Evolutionary conservation across 140 eudicot genomes (phyloP).

Genomic region (Oenanthe javanica): DNA sequence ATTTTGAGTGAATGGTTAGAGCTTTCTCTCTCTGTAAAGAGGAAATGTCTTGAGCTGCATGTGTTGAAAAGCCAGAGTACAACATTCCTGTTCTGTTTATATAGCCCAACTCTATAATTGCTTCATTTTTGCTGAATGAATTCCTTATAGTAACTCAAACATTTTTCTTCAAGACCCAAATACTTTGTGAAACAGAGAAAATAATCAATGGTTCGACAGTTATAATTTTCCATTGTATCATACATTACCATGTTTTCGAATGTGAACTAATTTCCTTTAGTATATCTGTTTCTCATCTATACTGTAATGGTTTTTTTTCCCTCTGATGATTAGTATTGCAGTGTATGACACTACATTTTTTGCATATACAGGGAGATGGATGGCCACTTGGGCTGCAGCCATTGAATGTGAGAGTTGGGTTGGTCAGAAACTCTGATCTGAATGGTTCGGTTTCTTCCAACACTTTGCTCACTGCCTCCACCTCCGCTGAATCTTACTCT

Average conservation of each 20-base stretch:
- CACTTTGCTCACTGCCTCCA: constrained; percentile 57
- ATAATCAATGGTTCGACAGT: constrained; percentile 28
- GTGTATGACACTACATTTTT: not conserved
- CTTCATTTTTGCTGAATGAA: not conserved
- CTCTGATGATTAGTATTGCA: not conserved
- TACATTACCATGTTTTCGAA: not conserved
- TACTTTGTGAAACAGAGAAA: not conserved
- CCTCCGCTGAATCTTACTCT: constrained; percentile 52
- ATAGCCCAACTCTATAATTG: constrained; percentile 11
- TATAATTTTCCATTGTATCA: not conserved
- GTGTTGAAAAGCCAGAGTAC: constrained; percentile 11
- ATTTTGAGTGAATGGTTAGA: constrained; percentile 2
- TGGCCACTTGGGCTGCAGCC: constrained; percentile 48
- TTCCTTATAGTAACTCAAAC: not conserved
- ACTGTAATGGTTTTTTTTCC: not conserved
- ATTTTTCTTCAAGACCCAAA: not conserved
- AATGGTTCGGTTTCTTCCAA: constrained; percentile 80
- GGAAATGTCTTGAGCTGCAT: constrained; percentile 11
- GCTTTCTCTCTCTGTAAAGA: constrained; percentile 4
- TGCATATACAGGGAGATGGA: constrained; percentile 30
- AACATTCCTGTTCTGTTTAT: not conserved
- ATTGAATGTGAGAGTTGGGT: constrained; percentile 29
- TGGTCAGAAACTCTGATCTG: constrained; percentile 41
- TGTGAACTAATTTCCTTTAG: not conserved
- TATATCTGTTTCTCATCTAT: not conserved